Conservation (phyloP, 129 eudicot genomes). For the Oenanthe sinensis region DNA sequence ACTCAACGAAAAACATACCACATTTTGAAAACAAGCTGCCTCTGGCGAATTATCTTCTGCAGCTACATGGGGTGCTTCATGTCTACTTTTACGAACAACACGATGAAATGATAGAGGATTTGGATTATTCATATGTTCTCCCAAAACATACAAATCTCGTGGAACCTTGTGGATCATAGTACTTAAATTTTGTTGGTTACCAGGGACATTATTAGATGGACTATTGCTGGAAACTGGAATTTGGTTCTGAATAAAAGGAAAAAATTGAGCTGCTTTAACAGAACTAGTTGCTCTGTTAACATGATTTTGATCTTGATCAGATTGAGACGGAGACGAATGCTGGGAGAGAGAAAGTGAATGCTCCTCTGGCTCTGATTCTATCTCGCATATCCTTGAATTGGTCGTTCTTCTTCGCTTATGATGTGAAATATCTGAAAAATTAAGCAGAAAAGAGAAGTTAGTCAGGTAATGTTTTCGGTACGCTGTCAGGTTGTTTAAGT, state of each 20-base stretch:
- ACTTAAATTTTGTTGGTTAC: conserved; percentile 31
- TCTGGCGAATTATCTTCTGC: conserved; percentile 22
- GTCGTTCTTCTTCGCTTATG: conserved; percentile 44
- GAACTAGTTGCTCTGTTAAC: conserved; percentile 27
- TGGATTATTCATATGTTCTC: conserved; percentile 28
- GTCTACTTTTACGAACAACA: conserved; percentile 17
- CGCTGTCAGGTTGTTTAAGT: neutral
- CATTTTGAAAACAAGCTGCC: conserved; percentile 30
- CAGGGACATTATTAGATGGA: conserved; percentile 15
- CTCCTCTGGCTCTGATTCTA: conserved; percentile 58
- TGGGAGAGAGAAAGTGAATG: conserved; percentile 73
- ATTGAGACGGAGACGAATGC: conserved; percentile 78
- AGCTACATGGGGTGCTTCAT: conserved; percentile 14
- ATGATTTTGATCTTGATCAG: conserved; percentile 68
- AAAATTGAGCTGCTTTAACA: conserved; percentile 24
- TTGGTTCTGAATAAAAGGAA: conserved; percentile 41
- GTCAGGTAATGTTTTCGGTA: neutral
- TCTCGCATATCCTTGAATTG: conserved; percentile 36
- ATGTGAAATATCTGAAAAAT: conserved; percentile 35
- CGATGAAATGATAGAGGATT: conserved; percentile 25
- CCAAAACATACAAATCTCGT: conserved; percentile 21
- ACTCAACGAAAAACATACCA: conserved; percentile 34
- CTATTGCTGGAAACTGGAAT: conserved; percentile 20
- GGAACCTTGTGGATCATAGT: conserved; percentile 19
- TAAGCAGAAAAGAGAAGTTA: neutral